Evolutionary conservation across 2,329 filamentous ascomycete genomes (phyloP).

Genomic region (Arthrobotrys iridis): DNA sequence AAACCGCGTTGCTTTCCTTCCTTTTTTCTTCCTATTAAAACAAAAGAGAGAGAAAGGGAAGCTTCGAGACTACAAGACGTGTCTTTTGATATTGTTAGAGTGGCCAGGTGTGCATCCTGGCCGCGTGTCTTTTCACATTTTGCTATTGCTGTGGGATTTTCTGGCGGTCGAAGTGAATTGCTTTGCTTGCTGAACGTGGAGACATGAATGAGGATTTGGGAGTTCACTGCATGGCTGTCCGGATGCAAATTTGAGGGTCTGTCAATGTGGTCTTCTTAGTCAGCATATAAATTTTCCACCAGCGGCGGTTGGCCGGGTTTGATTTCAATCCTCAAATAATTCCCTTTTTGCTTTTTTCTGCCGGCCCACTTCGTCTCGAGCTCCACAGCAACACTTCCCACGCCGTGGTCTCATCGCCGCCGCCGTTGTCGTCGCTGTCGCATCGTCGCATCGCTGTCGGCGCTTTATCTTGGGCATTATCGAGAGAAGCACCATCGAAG

Average conservation of each 20-base stretch:
- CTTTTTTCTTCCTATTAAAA: too few species aligned
- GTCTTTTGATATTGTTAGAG: too few species aligned
- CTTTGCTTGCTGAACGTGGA: constrained; percentile 1
- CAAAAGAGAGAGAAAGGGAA: too few species aligned
- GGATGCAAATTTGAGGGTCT: not conserved
- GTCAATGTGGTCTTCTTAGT: constrained; percentile 45
- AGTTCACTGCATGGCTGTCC: too few species aligned
- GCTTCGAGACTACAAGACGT: too few species aligned
- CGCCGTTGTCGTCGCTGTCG: not conserved
- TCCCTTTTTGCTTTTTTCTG: constrained; percentile 49
- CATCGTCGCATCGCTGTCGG: constrained; percentile 4
- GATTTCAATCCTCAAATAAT: constrained; percentile 55
- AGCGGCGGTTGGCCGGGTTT: constrained; percentile 37
- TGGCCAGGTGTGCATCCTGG: too few species aligned
- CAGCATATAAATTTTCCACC: constrained; percentile 54
- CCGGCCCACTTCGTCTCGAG: constrained; percentile 35
- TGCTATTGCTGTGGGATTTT: not conserved
- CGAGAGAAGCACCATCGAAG: too few species aligned
- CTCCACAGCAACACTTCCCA: constrained; percentile 33
- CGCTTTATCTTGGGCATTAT: not conserved
- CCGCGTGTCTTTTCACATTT: too few species aligned
- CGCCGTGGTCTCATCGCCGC: not conserved
- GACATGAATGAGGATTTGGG: not conserved
- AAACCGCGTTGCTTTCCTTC: not conserved
- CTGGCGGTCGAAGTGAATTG: not conserved